Evolutionary conservation across 2,329 filamentous ascomycete genomes (phyloP).

Genomic region (Teratosphaeria gauchensis): DNA sequence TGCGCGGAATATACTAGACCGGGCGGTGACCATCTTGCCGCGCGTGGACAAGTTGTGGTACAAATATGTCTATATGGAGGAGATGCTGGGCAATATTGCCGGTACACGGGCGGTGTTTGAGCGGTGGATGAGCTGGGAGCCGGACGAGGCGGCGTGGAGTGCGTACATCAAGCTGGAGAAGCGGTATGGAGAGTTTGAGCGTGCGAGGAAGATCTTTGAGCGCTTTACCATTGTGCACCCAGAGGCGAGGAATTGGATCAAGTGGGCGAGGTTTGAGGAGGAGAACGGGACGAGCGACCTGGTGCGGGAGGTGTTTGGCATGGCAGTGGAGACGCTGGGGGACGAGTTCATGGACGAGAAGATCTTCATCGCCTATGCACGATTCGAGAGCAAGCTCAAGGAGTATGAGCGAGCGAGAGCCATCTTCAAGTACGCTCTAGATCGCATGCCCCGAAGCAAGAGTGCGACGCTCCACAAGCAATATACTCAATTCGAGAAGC

Average conservation of each 20-base stretch:
- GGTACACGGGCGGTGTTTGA: slow-evolving; percentile 92
- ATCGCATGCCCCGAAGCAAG: slow-evolving; percentile 79
- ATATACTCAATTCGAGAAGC: slow-evolving; percentile 97
- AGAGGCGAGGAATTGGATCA: slow-evolving; percentile 94
- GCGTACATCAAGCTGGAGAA: slow-evolving; percentile 97
- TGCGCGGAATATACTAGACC: slow-evolving; percentile 85
- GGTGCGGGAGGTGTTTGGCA: slow-evolving; percentile 84
- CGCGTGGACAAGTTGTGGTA: slow-evolving; percentile 96
- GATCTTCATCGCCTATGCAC: slow-evolving; percentile 90
- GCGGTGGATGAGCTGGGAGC: slow-evolving; percentile 97
- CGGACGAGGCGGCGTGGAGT: slow-evolving; percentile 89
- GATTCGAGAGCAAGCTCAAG: slow-evolving; percentile 88
- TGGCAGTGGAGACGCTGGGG: slow-evolving; percentile 77
- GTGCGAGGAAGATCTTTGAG: slow-evolving; percentile 82
- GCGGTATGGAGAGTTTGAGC: slow-evolving; percentile 81
- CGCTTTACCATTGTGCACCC: slow-evolving; percentile 88
- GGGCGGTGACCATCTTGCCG: slow-evolving; percentile 85
- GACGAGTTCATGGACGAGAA: slow-evolving; percentile 96
- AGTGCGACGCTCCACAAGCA: slow-evolving; percentile 80
- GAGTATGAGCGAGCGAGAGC: slow-evolving; percentile 88
- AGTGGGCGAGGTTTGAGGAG: slow-evolving; percentile 96
- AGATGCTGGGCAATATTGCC: slow-evolving; percentile 89
- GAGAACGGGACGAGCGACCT: slow-evolving; percentile 86
- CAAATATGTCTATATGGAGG: slow-evolving; percentile 98
- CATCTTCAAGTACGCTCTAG: slow-evolving; percentile 94